Percentiles rank a stretch among this genome's conserved stretches.
Conservation (phyloP, 163 green algal species). For the Scenedesmus sp. region DNA sequence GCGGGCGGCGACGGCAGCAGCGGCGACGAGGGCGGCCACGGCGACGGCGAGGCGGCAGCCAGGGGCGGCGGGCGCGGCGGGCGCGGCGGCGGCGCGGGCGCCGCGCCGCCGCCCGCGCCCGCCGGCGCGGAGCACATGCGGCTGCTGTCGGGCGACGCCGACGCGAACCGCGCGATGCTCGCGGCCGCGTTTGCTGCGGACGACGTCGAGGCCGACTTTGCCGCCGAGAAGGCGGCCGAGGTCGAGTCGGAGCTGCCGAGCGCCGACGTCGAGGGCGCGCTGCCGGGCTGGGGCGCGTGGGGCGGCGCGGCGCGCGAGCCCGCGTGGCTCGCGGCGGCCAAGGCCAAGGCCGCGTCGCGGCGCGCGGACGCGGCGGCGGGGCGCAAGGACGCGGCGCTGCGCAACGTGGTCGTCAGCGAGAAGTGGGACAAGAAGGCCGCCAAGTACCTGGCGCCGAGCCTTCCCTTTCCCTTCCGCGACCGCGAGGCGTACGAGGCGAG, state of each 20-base stretch:
- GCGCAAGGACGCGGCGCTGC: slow-evolving; percentile 81
- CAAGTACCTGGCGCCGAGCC: slow-evolving; percentile 69
- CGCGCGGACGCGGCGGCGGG: slow-evolving; percentile 60
- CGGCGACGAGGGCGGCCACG: slow-evolving; percentile 12
- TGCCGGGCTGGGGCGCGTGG: slow-evolving; percentile 96
- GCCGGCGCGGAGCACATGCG: slow-evolving; percentile 50
- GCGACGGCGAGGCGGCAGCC: slow-evolving; percentile 5
- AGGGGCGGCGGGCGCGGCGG: slow-evolving; percentile 10
- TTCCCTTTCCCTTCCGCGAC: slow-evolving; percentile 84
- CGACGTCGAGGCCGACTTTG: slow-evolving; percentile 94
- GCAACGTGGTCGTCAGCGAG: slow-evolving; percentile 86
- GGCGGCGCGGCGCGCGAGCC: slow-evolving; percentile 75
- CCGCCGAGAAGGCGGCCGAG: slow-evolving; percentile 82
- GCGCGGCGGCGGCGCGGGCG: too few species aligned
- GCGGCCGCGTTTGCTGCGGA: slow-evolving; percentile 85
- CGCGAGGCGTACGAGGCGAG: slow-evolving; percentile 86
- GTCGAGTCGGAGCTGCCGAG: slow-evolving; percentile 63
- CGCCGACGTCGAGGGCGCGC: slow-evolving; percentile 61
- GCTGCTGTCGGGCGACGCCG: slow-evolving; percentile 24
- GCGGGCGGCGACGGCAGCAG: slow-evolving; percentile 9
- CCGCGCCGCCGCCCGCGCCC: too few species aligned
- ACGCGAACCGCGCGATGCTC: slow-evolving; percentile 77
- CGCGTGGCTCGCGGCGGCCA: slow-evolving; percentile 79
- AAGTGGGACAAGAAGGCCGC: slow-evolving; percentile 78
- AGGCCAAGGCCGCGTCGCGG: slow-evolving; percentile 65